Base-by-base conservation (phyloP, 2,329 filamentous ascomycete species). In the Alternaria sp. region DNA sequence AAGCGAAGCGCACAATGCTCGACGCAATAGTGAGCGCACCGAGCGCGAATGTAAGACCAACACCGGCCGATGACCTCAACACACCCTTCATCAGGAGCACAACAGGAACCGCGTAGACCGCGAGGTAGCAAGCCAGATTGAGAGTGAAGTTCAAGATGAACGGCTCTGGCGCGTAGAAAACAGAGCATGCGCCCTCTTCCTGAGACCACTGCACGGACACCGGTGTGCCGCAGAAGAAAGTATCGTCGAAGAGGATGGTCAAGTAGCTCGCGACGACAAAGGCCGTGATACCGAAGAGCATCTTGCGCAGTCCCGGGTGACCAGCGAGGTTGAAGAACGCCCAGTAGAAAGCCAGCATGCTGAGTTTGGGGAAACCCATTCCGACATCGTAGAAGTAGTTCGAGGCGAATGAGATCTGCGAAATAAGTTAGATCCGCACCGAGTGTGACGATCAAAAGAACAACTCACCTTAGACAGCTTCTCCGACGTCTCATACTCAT, bases 61-160 rank as follows among this genome's bases (percentile, higher is more conserved):
- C 65, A 47, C 69, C 69, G 5, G 52, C 19, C 2, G 68, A 70
- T 0, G 47, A 26, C 15, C 57, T 45, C 17, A 72, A 50, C 1
- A 69, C 47, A 32, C 69, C 67, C 25, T 64, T 54, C 1, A 46
- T 19, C 19, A 72, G 49, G 4, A 72, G 58, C 3, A 69, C 59
- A 0, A 63, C 36, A 1, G 69, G 69, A 8, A 72, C 62, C 0
- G 69, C 60, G 23, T 72, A 72, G 5, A 69, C 67, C 0, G 68
- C 65, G 1, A 72, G 57, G 50, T 72, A 72, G 21, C 69, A 72
- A 2, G 69, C 68, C 19, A 72, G 25, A 6, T 72, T 72, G 23
- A 72, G 65, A 0, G 69, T 70, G n/a, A 72, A 72, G 62, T 72
- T 70, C n/a, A 72, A 46, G 23, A 72, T 72, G n/a, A 72, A 72